These are phyloP conservation scores for Acer negundo DNA, from an alignment of 345 rosid species.

Conservation along the genomic window DNA sequence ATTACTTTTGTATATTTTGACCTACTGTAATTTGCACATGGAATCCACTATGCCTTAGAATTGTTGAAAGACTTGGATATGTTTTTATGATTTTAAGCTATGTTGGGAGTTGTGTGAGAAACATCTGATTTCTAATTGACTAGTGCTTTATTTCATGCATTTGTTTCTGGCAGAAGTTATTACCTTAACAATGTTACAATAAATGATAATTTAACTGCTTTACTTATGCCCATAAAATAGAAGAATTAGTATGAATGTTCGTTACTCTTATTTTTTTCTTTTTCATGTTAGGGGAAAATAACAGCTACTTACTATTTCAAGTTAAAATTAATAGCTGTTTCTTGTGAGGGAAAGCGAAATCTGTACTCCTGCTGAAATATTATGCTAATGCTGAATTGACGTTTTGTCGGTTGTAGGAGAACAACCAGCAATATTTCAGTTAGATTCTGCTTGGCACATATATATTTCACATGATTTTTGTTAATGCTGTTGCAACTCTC, in stretches of 20 bases:
- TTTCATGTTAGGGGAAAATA: neutral
- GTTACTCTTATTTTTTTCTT: neutral
- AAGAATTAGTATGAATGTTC: neutral
- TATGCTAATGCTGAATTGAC: neutral
- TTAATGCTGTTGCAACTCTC: neutral
- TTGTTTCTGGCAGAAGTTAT: neutral
- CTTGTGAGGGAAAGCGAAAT: neutral
- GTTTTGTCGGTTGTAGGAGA: neutral
- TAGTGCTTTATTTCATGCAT: neutral
- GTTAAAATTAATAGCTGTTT: neutral
- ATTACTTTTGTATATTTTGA: neutral
- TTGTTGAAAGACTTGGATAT: neutral
- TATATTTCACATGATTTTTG: neutral
- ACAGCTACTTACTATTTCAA: neutral
- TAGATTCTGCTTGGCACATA: neutral
- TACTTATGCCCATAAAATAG: neutral
- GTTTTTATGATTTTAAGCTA: neutral
- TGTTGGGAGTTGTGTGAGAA: neutral
- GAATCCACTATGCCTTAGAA: neutral
- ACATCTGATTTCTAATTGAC: no score
- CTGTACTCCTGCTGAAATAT: neutral
- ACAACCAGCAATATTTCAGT: neutral
- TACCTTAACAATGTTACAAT: neutral
- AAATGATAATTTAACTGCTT: neutral
- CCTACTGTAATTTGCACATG: neutral